phyloP scores from a whole-genome alignment of 1,284 basidiomycete species.

The Violaceomyces palustris region DNA sequence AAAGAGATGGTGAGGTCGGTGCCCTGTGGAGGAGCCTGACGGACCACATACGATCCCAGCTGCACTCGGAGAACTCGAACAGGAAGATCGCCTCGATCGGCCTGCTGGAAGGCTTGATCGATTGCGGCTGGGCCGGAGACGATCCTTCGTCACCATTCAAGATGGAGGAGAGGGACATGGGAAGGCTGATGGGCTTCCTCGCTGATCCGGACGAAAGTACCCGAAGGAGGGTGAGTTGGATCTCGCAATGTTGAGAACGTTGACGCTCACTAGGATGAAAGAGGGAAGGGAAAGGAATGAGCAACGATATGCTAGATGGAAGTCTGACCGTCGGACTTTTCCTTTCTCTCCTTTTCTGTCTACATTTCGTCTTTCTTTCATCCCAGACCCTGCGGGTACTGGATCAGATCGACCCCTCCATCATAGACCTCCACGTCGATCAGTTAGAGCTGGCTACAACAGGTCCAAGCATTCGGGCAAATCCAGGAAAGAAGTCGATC shows the following conservation, averaged over 20 bases:
- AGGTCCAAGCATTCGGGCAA: too few species aligned
- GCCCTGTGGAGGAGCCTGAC: constrained; percentile 12
- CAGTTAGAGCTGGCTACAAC: too few species aligned
- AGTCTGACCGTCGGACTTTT: too few species aligned
- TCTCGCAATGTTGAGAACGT: too few species aligned
- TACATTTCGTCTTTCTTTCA: too few species aligned
- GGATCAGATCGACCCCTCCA: constrained; percentile 5
- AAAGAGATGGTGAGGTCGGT: constrained; percentile 9
- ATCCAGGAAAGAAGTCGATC: too few species aligned
- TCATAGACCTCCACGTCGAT: constrained; percentile 1
- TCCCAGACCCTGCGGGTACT: constrained; percentile 10
- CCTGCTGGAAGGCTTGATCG: constrained; percentile 13
- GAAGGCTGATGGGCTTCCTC: constrained; percentile 13
- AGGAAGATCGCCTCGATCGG: constrained; percentile 10
- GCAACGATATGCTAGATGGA: too few species aligned
- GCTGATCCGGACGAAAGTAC: constrained; percentile 10
- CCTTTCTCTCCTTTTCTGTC: too few species aligned
- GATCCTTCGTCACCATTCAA: background rate
- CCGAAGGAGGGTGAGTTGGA: too few species aligned
- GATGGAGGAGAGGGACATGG: constrained; percentile 9
- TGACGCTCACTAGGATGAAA: too few species aligned
- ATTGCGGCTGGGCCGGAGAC: constrained; percentile 9
- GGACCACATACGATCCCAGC: constrained; percentile 11
- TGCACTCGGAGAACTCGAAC: constrained; percentile 17
- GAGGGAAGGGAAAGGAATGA: too few species aligned